Conservation (phyloP, 352 stramenopile species). For the Pythium apleroticum region DNA sequence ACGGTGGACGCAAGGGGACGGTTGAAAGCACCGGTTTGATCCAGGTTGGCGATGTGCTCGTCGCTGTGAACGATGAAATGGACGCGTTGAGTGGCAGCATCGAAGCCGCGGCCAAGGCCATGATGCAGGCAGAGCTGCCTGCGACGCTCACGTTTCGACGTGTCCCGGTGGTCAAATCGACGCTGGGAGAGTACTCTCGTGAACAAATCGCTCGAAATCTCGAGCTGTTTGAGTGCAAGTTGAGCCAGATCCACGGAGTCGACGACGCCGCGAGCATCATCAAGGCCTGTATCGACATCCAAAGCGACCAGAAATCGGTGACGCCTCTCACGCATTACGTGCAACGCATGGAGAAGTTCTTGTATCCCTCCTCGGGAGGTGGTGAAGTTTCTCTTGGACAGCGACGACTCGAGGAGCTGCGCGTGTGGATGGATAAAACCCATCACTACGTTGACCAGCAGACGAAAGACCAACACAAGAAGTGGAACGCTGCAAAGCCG, state of each 20-base stretch:
- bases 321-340: conserved; percentile 51
- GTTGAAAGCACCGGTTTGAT: conserved; percentile 47
- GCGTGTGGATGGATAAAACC: conserved; percentile 52
- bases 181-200: conserved; percentile 58
- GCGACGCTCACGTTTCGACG: conserved; percentile 58
- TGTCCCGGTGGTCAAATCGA: conserved; percentile 37
- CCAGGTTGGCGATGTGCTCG: conserved; percentile 52
- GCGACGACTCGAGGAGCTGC: conserved; percentile 40
- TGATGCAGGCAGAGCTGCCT: conserved; percentile 43
- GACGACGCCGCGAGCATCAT: conserved; percentile 55
- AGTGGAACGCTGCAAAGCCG: conserved; percentile 57
- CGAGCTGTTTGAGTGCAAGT: conserved; percentile 37
- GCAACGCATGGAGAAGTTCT: conserved; percentile 48
- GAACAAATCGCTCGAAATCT: conserved; percentile 59
- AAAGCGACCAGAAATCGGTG: conserved; percentile 36
- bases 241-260: conserved; percentile 33
- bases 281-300: conserved; percentile 53
- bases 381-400: conserved; percentile 5
- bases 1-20: conserved; percentile 26
- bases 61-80: conserved; percentile 58
- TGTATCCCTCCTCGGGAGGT: conserved; percentile 28
- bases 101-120: conserved; percentile 36
- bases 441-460: conserved; percentile 45
- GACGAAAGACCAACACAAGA: conserved; percentile 44
- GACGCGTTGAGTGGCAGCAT: conserved; percentile 42